Evolutionary conservation across 23 red algal species (phyloP).

Genomic region (Porphyridium purpureum): DNA sequence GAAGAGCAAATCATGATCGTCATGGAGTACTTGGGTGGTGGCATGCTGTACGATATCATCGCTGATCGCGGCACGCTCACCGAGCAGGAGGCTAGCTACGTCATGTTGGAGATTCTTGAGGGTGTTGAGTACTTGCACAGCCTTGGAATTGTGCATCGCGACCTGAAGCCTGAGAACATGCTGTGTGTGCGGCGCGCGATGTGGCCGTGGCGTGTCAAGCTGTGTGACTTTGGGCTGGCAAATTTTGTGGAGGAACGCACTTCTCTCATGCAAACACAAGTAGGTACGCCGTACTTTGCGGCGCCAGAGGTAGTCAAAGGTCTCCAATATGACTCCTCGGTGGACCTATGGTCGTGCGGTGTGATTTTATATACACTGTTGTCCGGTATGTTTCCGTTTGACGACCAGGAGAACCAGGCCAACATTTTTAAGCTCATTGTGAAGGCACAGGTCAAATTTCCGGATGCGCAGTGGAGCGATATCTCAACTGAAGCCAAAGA

Average conservation of each 20-base stretch:
- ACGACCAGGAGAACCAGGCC: conserved; percentile 24
- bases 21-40: too few relatives aligned
- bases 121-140: conserved; percentile 74
- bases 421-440: conserved; percentile 10
- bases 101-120: conserved; percentile 58
- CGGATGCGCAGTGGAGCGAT: conserved; percentile 26
- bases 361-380: conserved; percentile 47
- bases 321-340: conserved; percentile 18
- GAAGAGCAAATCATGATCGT: too few relatives aligned
- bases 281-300: conserved; percentile 23
- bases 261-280: too few relatives aligned
- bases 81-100: conserved; percentile 35
- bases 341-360: conserved; percentile 65
- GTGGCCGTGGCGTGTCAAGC: conserved; percentile 55
- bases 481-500: conserved; percentile 38
- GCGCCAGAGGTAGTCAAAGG: conserved; percentile 48
- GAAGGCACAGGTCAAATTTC: too few relatives aligned
- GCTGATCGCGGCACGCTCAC: too few relatives aligned
- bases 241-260: conserved; percentile 44
- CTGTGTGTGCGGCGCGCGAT: too few relatives aligned
- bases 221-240: conserved; percentile 69
- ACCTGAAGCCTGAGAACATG: too few relatives aligned
- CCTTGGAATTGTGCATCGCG: too few relatives aligned
- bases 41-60: too few relatives aligned
- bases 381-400: conserved; percentile 42